Percentiles rank a stretch among this genome's conserved stretches.
Evolutionary conservation across 805 yeast genomes (phyloP).

Genomic region (Kluyveromyces siamensis): DNA sequence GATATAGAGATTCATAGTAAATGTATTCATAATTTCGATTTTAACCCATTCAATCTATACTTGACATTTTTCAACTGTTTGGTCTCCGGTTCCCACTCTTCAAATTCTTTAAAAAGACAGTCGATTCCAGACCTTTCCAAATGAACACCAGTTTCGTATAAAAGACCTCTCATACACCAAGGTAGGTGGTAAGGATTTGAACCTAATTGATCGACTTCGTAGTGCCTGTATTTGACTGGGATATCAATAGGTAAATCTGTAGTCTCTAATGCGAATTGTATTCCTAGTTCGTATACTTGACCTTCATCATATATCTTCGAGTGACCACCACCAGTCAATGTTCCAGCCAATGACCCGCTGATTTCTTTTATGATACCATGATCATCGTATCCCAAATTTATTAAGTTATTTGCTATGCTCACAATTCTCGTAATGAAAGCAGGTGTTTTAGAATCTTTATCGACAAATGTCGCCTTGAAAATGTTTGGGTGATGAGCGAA

Average conservation of each 20-base stretch:
- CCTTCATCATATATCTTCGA: constrained; percentile 80
- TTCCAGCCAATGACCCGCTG: constrained; percentile 73
- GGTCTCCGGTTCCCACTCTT: constrained; percentile 79
- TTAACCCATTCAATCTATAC: constrained; percentile 58
- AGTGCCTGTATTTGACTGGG: constrained; percentile 33
- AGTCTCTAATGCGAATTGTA: constrained; percentile 69
- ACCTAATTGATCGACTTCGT: constrained; percentile 57
- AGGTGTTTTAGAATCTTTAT: constrained; percentile 72
- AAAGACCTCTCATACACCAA: constrained; percentile 83
- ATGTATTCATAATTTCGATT: constrained; percentile 12
- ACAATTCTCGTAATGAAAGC: constrained; percentile 68
- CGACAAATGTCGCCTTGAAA: constrained; percentile 82
- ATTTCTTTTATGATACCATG: constrained; percentile 81
- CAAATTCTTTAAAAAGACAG: constrained; percentile 60
- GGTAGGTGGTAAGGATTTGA: constrained; percentile 81
- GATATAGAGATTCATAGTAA: background rate
- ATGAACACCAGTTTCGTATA: constrained; percentile 52
- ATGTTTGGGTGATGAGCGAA: constrained; percentile 86
- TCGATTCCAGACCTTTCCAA: constrained; percentile 50
- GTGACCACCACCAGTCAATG: constrained; percentile 93
- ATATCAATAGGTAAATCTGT: constrained; percentile 42
- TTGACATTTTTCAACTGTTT: constrained; percentile 77
- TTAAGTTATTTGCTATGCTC: constrained; percentile 60
- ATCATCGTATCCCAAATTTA: constrained; percentile 73
- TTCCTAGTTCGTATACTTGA: constrained; percentile 73